phyloP scores from a whole-genome alignment of 306 rosid species.

The Cucurbita maxima region DNA sequence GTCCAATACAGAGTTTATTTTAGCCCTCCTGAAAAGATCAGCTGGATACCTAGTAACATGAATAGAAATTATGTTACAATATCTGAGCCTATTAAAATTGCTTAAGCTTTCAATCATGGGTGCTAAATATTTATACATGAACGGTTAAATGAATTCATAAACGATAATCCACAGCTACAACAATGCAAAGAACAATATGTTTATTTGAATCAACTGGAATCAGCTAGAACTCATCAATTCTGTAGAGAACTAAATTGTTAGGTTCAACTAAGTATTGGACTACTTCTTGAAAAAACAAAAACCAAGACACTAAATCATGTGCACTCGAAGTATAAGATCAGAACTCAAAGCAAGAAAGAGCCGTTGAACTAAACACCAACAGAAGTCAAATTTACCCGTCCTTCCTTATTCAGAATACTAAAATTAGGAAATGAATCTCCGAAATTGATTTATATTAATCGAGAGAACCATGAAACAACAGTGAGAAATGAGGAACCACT shows the following conservation, averaged over 20 bases:
- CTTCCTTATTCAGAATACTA: not conserved
- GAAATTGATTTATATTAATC: not conserved
- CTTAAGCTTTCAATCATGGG: not conserved
- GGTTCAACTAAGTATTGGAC: not conserved
- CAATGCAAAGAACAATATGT: not conserved
- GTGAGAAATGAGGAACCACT: slow-evolving; percentile 17
- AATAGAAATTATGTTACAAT: not conserved
- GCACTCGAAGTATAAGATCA: not conserved
- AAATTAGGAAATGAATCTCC: not conserved
- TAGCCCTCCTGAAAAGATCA: slow-evolving; percentile 73
- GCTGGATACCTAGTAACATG: slow-evolving; percentile 61
- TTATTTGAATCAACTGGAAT: not conserved
- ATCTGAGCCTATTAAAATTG: not conserved
- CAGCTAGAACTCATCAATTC: not conserved
- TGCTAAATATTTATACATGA: not conserved
- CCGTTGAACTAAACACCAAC: not conserved
- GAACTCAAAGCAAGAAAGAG: not conserved
- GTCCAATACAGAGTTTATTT: slow-evolving; percentile 60
- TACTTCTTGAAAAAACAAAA: not conserved
- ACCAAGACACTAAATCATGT: not conserved
- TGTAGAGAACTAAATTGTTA: not conserved
- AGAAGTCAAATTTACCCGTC: not conserved
- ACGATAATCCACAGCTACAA: not conserved
- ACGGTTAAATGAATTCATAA: not conserved
- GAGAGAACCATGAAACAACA: not conserved